Base-by-base conservation (phyloP, 2,329 filamentous ascomycete species). In the Epichloe coenophiala region DNA sequence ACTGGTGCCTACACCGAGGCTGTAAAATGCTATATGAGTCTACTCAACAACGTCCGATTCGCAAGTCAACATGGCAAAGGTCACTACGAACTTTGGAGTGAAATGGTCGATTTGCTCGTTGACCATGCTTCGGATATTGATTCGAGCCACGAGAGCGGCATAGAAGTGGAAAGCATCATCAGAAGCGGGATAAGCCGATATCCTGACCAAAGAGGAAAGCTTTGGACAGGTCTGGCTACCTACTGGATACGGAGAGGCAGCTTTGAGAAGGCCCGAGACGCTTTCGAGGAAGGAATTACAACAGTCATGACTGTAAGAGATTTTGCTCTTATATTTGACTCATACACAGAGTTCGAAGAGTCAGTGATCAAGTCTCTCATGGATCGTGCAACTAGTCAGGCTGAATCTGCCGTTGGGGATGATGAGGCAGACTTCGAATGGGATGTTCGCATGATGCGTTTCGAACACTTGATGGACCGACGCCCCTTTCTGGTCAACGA, bases 301-400 rank as follows among this genome's bases (percentile, higher is more conserved):
- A 97, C 91, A 1, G 94, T 96, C 55, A 97, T 97, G 91, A 98
- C 93, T 2, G 90, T 98, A 43, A 84, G 93, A 51, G 93, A 98
- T 68, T 98, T 98, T 63, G 94, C 90, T 1, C 79, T 97, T 50
- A 84, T 97, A 44, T 98, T 98, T 60, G 93, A 98, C 66, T 86
- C 90, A 0, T 98, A 97, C 62, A 84, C 87, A 35, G 93, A 98
- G 67, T 96, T 96, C 55, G 93, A 98, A 66, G 94, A 98, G 69
- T 91, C 90, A 0, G 84, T 97, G 58, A 95, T 97, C 56, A 84
- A 87, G 13, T 84, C 84, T 45, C 74, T 97, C 59, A 94, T 98
- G 83, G 90, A 97, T 59, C 78, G 86, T 49, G 90, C 90, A 1
- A 85, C 88, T 6, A 70, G 72, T 46, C 83, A 90, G 42, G 82